phyloP scores from a whole-genome alignment of 2,329 filamentous ascomycete genomes.

The Clonostachys rosea region DNA sequence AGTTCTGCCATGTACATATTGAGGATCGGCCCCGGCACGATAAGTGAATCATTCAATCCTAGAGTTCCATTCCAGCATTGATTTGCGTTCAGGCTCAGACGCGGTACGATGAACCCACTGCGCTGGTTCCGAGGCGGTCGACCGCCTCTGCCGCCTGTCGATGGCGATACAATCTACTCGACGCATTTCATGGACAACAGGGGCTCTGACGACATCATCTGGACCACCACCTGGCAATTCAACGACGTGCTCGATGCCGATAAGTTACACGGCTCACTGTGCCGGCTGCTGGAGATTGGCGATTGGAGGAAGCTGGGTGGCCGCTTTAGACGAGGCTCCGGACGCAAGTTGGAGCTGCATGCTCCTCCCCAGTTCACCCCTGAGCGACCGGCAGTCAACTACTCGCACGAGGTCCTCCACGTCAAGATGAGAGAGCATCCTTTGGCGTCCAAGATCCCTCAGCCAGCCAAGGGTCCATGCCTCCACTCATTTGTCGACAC shows the following conservation, averaged over 20 bases:
- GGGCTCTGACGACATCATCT: conserved; percentile 8
- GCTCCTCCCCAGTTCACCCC: conserved; percentile 19
- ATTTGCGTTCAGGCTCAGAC: too few relatives aligned
- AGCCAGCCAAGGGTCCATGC: conserved; percentile 16
- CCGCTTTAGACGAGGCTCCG: conserved; percentile 20
- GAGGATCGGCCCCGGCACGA: too few relatives aligned
- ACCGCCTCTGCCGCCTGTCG: too few relatives aligned
- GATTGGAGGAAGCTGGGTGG: conserved; percentile 42
- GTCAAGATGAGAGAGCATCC: conserved; percentile 33
- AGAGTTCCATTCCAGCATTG: too few relatives aligned
- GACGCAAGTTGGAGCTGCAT: conserved; percentile 19
- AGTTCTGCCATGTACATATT: too few relatives aligned
- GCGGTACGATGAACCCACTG: too few relatives aligned
- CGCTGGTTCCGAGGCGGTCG: too few relatives aligned
- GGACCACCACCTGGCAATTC: conserved; percentile 31
- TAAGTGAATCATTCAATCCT: too few relatives aligned
- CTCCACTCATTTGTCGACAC: conserved; percentile 5
- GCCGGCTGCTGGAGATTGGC: conserved; percentile 29
- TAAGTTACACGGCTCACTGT: conserved; percentile 26
- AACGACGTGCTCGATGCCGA: conserved; percentile 38
- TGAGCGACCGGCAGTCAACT: conserved; percentile 30
- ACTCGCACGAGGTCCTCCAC: conserved; percentile 27
- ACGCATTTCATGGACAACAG: too few relatives aligned
- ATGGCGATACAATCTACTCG: too few relatives aligned
- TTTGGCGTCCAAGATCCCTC: conserved; percentile 22